Conservation (phyloP, 306 rosid genomes). For the Leucaena leucocephala region DNA sequence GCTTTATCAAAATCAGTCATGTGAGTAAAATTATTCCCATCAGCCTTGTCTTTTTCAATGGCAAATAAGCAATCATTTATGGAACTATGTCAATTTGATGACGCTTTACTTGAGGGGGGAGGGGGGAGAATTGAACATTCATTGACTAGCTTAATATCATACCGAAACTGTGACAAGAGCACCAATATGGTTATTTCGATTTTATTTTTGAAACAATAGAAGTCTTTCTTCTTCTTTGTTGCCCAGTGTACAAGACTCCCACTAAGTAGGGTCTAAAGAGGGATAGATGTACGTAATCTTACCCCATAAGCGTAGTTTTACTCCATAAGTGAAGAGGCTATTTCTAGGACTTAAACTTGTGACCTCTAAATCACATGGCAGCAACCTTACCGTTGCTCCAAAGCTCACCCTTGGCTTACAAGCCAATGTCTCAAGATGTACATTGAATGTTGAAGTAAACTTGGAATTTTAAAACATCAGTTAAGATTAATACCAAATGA, state of each 20-base stretch:
- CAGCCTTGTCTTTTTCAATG: conserved; percentile 4
- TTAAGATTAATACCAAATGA: conserved; percentile 63
- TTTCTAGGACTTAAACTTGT: too few relatives aligned
- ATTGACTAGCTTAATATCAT: conserved; percentile 11
- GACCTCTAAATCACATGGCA: too few relatives aligned
- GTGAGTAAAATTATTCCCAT: conserved; percentile 21
- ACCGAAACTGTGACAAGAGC: conserved; percentile 28
- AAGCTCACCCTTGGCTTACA: neutral
- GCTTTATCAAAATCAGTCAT: conserved; percentile 2
- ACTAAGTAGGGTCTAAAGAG: too few relatives aligned
- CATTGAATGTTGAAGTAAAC: conserved; percentile 23
- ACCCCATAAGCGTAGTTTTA: too few relatives aligned
- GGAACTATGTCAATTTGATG: conserved; percentile 13
- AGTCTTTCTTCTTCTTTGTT: neutral
- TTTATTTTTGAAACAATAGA: conserved; percentile 6
- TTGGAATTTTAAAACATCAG: conserved; percentile 8
- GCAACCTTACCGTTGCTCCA: too few relatives aligned
- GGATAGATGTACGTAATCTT: too few relatives aligned
- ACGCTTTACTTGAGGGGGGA: neutral
- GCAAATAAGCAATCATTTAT: conserved; percentile 10
- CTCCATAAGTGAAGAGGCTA: too few relatives aligned
- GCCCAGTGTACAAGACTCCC: too few relatives aligned
- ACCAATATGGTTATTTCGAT: conserved; percentile 20
- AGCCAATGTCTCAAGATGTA: conserved; percentile 7
- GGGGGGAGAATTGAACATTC: neutral